Percentiles rank a stretch among this genome's conserved stretches.
Conservation (phyloP, 371 early-diverging fungal species). For the Saksenaea vasiformis region DNA sequence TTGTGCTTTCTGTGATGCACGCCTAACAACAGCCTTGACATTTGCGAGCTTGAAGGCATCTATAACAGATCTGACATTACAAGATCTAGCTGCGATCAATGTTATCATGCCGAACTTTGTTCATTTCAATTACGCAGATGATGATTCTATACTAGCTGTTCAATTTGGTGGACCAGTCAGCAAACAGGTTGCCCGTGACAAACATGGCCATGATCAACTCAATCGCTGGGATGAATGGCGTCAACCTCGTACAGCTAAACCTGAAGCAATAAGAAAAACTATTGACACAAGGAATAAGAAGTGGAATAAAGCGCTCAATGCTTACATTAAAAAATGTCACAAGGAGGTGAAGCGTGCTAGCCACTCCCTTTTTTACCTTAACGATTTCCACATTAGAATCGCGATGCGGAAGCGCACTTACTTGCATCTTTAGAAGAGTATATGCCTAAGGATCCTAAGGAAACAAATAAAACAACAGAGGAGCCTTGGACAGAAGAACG, state of each 20-base stretch:
- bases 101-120: constrained; percentile 37
- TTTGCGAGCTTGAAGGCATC: constrained; percentile 24
- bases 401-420: constrained; percentile 19
- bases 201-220: constrained; percentile 14
- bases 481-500: not conserved
- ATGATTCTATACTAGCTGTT: not conserved
- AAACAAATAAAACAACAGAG: not conserved
- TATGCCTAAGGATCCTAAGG: constrained; percentile 12
- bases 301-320: constrained; percentile 25
- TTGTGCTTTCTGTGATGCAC: constrained; percentile 46
- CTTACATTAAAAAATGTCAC: constrained; percentile 23
- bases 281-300: constrained; percentile 29
- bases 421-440: constrained; percentile 7
- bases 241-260: constrained; percentile 17
- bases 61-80: constrained; percentile 19
- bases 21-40: constrained; percentile 30
- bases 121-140: constrained; percentile 14
- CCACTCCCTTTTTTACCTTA: not conserved
- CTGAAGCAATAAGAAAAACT: constrained; percentile 27
- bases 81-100: constrained; percentile 42
- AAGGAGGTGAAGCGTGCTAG: constrained; percentile 17
- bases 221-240: constrained; percentile 28
- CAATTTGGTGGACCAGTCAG: constrained; percentile 34
- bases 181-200: constrained; percentile 14
- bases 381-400: not conserved